phyloP scores from a whole-genome alignment of 225 moss, liverwort and hornwort species.

The Pleurozium schreberi region DNA sequence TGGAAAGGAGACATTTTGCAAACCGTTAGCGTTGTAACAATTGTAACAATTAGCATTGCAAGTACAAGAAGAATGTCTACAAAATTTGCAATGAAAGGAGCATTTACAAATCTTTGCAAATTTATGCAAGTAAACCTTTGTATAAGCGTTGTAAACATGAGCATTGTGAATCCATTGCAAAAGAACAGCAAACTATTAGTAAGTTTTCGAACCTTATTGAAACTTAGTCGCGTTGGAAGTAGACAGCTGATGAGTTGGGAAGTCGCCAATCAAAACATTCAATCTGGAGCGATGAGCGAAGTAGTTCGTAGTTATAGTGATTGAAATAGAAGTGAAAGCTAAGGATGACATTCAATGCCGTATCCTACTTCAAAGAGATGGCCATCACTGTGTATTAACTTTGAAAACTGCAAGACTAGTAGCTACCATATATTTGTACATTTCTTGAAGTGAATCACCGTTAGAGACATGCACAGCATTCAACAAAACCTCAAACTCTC shows the following conservation, averaged over 20 bases:
- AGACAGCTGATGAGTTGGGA: background rate
- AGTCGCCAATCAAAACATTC: background rate
- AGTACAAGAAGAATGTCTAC: background rate
- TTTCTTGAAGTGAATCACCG: background rate
- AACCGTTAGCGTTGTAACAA: too few relatives aligned
- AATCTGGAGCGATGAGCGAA: background rate
- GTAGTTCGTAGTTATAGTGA: background rate
- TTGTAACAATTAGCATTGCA: background rate
- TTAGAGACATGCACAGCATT: background rate
- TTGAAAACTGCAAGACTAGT: background rate
- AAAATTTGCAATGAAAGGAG: background rate
- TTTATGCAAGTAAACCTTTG: background rate
- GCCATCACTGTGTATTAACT: background rate
- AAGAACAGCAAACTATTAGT: background rate
- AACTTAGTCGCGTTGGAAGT: background rate
- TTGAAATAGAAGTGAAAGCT: too few relatives aligned
- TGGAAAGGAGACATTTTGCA: background rate
- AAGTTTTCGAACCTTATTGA: background rate
- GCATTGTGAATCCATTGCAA: background rate
- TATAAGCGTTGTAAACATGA: background rate
- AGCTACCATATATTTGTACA: background rate
- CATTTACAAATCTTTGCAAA: background rate
- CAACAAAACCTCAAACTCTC: background rate
- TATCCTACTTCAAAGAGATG: background rate
- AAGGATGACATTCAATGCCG: background rate